These are phyloP conservation scores for Phytopythium helicoides DNA, from an alignment of 352 stramenopile species.

Conservation along the genomic window DNA sequence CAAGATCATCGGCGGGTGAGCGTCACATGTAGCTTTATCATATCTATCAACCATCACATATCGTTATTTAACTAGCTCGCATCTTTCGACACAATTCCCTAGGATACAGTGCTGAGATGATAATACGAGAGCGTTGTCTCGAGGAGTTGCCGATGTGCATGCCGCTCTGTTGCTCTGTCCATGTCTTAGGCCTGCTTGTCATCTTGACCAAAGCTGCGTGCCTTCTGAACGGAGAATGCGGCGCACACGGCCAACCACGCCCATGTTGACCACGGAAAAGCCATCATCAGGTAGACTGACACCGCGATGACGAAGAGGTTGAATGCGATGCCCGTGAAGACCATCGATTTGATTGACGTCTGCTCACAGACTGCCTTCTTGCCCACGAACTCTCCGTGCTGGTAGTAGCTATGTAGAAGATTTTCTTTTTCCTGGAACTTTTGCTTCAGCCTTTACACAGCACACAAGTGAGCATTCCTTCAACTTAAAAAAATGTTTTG, in stretches of 20 bases:
- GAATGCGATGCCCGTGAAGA: slow-evolving; percentile 32
- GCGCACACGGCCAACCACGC: slow-evolving; percentile 43
- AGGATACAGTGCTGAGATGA: no score
- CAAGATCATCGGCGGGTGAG: slow-evolving; percentile 3
- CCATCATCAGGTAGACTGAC: slow-evolving; percentile 25
- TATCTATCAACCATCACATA: not conserved
- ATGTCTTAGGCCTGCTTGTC: not conserved
- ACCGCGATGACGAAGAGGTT: slow-evolving; percentile 36
- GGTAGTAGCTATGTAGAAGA: slow-evolving; percentile 64
- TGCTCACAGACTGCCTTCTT: slow-evolving; percentile 33
- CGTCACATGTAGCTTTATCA: not conserved
- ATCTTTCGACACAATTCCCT: not conserved
- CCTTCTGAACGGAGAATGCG: slow-evolving; percentile 42
- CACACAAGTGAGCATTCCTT: slow-evolving; percentile 3
- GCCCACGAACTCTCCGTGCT: slow-evolving; percentile 36
- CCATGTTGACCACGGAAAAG: slow-evolving; percentile 28
- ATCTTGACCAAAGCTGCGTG: slow-evolving; percentile 48
- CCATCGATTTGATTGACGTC: slow-evolving; percentile 20
- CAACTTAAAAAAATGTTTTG: not conserved
- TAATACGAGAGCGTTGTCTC: no score
- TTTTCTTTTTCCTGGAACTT: slow-evolving; percentile 77
- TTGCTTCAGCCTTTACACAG: slow-evolving; percentile 40
- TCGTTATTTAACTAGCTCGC: not conserved
- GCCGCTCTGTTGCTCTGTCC: no score
- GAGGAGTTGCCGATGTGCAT: no score